Evolutionary conservation across 257 asterid genomes (phyloP).

Genomic region (Linaria vulgaris): DNA sequence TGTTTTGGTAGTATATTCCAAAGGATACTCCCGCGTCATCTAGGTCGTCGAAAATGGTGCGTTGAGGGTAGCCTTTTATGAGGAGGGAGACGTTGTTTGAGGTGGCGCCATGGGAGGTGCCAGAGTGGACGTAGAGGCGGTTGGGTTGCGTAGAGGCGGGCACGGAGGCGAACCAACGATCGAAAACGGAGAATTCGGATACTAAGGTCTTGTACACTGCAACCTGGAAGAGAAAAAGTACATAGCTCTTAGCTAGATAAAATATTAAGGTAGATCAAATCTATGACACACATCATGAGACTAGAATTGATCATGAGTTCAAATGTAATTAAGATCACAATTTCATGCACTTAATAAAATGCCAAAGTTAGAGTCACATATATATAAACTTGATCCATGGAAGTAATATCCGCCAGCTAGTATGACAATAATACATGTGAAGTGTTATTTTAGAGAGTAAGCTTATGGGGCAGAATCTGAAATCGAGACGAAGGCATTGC

Average conservation of each 20-base stretch:
- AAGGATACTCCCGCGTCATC: constrained; percentile 52
- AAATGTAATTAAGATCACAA: too few relatives aligned
- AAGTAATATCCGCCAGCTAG: too few relatives aligned
- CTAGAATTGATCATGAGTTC: too few relatives aligned
- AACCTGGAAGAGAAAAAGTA: constrained; percentile 35
- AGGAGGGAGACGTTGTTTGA: constrained; percentile 53
- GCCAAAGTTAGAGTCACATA: too few relatives aligned
- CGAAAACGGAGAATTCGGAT: constrained; percentile 79
- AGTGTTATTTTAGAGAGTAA: too few relatives aligned
- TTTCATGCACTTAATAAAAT: too few relatives aligned
- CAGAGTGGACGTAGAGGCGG: constrained; percentile 88
- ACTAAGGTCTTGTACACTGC: constrained; percentile 61
- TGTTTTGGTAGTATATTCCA: constrained; percentile 74
- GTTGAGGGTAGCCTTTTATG: constrained; percentile 69
- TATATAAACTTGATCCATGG: too few relatives aligned
- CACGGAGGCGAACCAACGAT: constrained; percentile 95
- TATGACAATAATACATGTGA: too few relatives aligned
- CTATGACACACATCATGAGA: too few relatives aligned
- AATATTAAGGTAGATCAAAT: too few relatives aligned
- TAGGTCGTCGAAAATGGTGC: constrained; percentile 78
- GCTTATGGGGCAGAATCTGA: too few relatives aligned
- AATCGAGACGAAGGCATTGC: too few relatives aligned
- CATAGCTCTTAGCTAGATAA: background rate
- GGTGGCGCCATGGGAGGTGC: constrained; percentile 91
- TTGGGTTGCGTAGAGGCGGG: constrained; percentile 93